phyloP scores from a whole-genome alignment of 2,329 filamentous ascomycete species.

The Colletotrichum incanum region DNA sequence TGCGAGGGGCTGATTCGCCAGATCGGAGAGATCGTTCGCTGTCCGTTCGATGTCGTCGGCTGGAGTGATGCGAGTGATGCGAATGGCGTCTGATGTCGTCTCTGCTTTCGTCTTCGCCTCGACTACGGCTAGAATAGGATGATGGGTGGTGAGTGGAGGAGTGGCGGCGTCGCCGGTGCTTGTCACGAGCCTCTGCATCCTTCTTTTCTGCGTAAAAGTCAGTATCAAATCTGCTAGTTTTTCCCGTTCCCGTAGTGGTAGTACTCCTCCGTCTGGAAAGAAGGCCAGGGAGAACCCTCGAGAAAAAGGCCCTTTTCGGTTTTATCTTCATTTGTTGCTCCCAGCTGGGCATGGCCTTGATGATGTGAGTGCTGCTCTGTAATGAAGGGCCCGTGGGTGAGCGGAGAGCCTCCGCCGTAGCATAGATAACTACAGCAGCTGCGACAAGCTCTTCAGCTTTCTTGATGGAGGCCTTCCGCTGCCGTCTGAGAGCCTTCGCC shows the following conservation, averaged over 20 bases:
- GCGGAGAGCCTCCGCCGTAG: constrained; percentile 64
- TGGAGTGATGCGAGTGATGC: constrained; percentile 41
- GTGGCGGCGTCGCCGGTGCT: constrained; percentile 59
- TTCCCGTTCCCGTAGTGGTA: constrained; percentile 54
- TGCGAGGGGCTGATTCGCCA: constrained; percentile 50
- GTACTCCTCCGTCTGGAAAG: constrained; percentile 51
- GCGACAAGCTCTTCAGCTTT: constrained; percentile 68
- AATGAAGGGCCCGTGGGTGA: constrained; percentile 55
- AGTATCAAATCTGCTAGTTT: constrained; percentile 65
- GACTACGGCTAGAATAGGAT: constrained; percentile 53
- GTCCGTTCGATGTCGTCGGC: constrained; percentile 56
- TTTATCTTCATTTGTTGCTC: constrained; percentile 48
- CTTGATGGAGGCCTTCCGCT: constrained; percentile 61
- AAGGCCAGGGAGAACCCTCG: constrained; percentile 49
- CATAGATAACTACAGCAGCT: constrained; percentile 69
- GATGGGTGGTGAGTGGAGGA: constrained; percentile 55
- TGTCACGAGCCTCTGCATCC: constrained; percentile 63
- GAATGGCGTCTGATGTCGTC: constrained; percentile 50
- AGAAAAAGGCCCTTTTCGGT: constrained; percentile 50
- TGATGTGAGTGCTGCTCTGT: constrained; percentile 42
- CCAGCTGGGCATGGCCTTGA: constrained; percentile 49
- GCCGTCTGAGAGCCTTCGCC: constrained; percentile 61
- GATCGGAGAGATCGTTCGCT: constrained; percentile 53
- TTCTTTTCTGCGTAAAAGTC: constrained; percentile 71
- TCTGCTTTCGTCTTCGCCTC: constrained; percentile 51